phyloP scores from a whole-genome alignment of 495 filamentous ascomycete genomes.

The Symbiotaphrina buchneri region DNA sequence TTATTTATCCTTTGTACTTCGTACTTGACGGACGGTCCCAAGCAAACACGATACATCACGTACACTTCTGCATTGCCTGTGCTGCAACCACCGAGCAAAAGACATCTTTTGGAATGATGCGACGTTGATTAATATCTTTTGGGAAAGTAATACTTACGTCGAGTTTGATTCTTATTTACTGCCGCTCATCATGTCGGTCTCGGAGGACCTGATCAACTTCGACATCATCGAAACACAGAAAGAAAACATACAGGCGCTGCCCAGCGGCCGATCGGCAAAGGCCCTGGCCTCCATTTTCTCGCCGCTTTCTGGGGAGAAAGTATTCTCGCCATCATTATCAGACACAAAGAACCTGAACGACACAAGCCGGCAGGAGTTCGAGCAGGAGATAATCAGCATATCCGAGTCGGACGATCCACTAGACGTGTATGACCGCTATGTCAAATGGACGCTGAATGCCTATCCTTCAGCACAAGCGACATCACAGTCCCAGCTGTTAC shows the following conservation, averaged over 20 bases:
- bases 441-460: conserved; percentile 86
- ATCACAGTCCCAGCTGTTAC: conserved; percentile 70
- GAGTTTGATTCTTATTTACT: too few species aligned
- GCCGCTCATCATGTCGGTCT: conserved; percentile 22
- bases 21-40: too few species aligned
- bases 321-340: conserved; percentile 26
- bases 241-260: conserved; percentile 89
- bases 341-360: conserved; percentile 59
- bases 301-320: too few species aligned
- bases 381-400: conserved; percentile 55
- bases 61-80: too few species aligned
- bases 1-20: too few species aligned
- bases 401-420: conserved; percentile 84
- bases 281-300: conserved; percentile 74
- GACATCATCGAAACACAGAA: conserved; percentile 91
- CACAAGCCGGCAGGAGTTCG: conserved; percentile 59
- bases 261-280: conserved; percentile 74
- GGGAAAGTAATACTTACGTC: too few species aligned
- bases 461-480: conserved; percentile 89
- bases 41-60: too few species aligned
- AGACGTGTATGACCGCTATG: conserved; percentile 89
- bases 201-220: conserved; percentile 58
- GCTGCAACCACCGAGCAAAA: too few species aligned
- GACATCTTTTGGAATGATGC: too few species aligned
- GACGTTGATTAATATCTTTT: too few species aligned